Conservation (phyloP, 2,329 filamentous ascomycete genomes). For the Orbilia javanica region DNA sequence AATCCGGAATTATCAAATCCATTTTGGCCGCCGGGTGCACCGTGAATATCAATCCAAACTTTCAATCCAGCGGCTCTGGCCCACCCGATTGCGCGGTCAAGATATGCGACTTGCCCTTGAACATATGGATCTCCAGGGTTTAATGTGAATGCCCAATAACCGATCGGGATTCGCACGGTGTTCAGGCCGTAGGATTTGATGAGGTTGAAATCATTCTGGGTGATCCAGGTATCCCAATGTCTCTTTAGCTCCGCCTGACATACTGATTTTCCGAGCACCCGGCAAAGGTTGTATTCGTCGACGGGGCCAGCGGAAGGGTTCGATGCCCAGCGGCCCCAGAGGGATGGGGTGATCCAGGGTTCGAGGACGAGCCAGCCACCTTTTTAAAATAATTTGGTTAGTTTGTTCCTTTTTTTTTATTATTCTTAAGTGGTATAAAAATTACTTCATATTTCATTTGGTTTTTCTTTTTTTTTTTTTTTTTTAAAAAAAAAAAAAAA, state of each 20-base stretch:
- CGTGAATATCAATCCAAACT: constrained; percentile 77
- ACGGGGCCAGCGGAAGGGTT: constrained; percentile 67
- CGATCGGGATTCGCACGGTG: constrained; percentile 75
- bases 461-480: neutral
- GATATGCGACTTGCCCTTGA: constrained; percentile 72
- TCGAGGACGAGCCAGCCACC: constrained; percentile 64
- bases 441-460: too few relatives aligned
- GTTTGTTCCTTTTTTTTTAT: neutral
- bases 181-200: constrained; percentile 73
- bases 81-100: constrained; percentile 73
- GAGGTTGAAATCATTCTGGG: constrained; percentile 70
- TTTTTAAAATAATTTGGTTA: constrained; percentile 15
- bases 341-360: constrained; percentile 72
- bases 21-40: constrained; percentile 64
- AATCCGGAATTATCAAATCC: constrained; percentile 75
- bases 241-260: constrained; percentile 68
- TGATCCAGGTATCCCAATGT: constrained; percentile 74
- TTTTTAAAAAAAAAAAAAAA: neutral
- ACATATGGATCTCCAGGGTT: constrained; percentile 73
- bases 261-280: constrained; percentile 68
- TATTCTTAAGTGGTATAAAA: too few relatives aligned
- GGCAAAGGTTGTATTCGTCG: constrained; percentile 72
- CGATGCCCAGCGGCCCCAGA: constrained; percentile 66
- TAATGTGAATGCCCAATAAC: constrained; percentile 74
- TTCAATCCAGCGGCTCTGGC: constrained; percentile 72